phyloP scores from a whole-genome alignment of 2,329 filamentous ascomycete genomes.

The Sphaerulina populicola region DNA sequence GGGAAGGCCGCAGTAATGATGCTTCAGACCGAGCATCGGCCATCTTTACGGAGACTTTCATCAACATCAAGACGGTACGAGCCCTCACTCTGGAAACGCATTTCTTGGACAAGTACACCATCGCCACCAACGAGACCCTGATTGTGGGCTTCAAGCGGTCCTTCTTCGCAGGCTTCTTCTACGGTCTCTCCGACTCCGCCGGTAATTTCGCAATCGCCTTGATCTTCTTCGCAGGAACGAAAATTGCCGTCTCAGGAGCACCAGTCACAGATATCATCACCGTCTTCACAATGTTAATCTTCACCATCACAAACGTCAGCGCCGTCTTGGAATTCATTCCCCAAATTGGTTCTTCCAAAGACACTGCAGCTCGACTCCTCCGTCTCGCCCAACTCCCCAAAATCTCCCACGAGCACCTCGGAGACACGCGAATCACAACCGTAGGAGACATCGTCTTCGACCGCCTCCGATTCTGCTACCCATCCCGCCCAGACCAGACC shows the following conservation, averaged over 20 bases:
- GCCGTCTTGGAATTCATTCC: conserved; percentile 66
- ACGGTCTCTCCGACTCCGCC: conserved; percentile 67
- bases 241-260: conserved; percentile 49
- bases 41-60: conserved; percentile 65
- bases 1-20: conserved; percentile 62
- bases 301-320: conserved; percentile 66
- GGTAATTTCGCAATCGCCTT: conserved; percentile 66
- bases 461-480: conserved; percentile 64
- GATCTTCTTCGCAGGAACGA: conserved; percentile 73
- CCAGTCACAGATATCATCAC: conserved; percentile 56
- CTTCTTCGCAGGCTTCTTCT: conserved; percentile 59
- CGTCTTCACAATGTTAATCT: conserved; percentile 74
- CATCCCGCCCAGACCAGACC: conserved; percentile 43
- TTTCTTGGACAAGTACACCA: conserved; percentile 57
- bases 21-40: conserved; percentile 53
- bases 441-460: conserved; percentile 52
- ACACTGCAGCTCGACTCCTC: conserved; percentile 65
- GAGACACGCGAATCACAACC: conserved; percentile 38
- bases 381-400: conserved; percentile 56
- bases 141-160: conserved; percentile 58
- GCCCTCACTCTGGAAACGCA: conserved; percentile 64
- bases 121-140: conserved; percentile 47
- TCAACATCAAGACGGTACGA: conserved; percentile 70
- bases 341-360: conserved; percentile 65
- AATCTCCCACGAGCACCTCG: conserved; percentile 51